A percentile compares a stretch with the other conserved stretches of the same genome.
phyloP scores from a whole-genome alignment of 1,139 yeast genomes.

The Arxiozyma slooffiae region DNA sequence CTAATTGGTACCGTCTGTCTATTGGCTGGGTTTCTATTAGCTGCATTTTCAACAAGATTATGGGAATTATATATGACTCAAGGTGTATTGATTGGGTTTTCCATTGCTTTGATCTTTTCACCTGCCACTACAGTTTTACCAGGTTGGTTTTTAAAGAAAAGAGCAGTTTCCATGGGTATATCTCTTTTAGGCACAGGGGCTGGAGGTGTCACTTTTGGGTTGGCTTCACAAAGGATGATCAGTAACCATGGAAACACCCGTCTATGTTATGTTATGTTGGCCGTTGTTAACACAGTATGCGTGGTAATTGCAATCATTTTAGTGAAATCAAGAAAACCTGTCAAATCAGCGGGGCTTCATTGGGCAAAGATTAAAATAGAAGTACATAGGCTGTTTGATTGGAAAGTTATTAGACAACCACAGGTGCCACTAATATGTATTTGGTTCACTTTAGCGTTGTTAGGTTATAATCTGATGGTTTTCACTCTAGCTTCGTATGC shows the following conservation, averaged over 20 bases:
- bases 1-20: conserved; percentile 43
- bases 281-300: conserved; percentile 35
- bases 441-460: conserved; percentile 49
- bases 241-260: conserved; percentile 45
- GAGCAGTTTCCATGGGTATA: conserved; percentile 50
- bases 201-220: conserved; percentile 42
- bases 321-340: conserved; percentile 39
- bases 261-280: conserved; percentile 61
- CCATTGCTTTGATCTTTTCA: conserved; percentile 49
- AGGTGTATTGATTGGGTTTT: conserved; percentile 55
- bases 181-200: conserved; percentile 51
- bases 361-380: conserved; percentile 12
- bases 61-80: conserved; percentile 65
- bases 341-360: conserved; percentile 25
- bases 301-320: conserved; percentile 34
- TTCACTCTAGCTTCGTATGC: conserved; percentile 57
- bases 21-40: conserved; percentile 49
- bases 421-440: conserved; percentile 31
- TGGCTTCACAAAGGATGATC: conserved; percentile 35
- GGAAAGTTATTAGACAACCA: conserved; percentile 12
- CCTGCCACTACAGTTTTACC: conserved; percentile 52
- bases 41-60: conserved; percentile 50
- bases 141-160: conserved; percentile 49
- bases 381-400: conserved; percentile 7
- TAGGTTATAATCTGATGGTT: conserved; percentile 51